phyloP scores from a whole-genome alignment of 805 yeast genomes.

The Yamadazyma endophytica region DNA sequence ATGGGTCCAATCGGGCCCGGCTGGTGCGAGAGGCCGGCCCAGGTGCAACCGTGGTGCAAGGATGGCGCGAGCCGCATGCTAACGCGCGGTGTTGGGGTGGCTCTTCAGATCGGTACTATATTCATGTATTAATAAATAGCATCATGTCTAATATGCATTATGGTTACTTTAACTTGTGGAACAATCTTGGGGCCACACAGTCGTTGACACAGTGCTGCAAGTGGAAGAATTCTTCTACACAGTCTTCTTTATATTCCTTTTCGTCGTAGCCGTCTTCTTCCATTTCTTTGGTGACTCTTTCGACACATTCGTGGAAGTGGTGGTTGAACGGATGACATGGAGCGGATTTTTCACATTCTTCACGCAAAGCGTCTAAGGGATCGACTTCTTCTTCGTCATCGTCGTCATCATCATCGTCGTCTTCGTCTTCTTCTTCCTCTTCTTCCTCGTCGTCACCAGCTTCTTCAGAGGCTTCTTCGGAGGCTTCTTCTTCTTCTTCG shows the following conservation, averaged over 20 bases:
- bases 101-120: no score
- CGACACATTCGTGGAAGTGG: constrained; percentile 92
- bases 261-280: constrained; percentile 83
- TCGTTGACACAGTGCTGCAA: constrained; percentile 90
- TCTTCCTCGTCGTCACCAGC: constrained; percentile 34
- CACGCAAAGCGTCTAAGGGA: constrained; percentile 34
- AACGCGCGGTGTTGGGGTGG: no score
- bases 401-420: constrained; percentile 61
- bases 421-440: constrained; percentile 51
- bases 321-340: constrained; percentile 73
- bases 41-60: no score
- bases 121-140: no score
- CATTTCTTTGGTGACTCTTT: constrained; percentile 85
- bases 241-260: constrained; percentile 86
- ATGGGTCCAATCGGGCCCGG: no score
- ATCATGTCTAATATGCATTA: no score
- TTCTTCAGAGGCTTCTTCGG: constrained; percentile 26
- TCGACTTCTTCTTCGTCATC: constrained; percentile 64
- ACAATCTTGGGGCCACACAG: constrained; percentile 86
- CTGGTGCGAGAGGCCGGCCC: no score
- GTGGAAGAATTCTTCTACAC: constrained; percentile 98
- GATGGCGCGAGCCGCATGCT: no score
- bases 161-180: constrained; percentile 76
- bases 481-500: constrained; percentile 40
- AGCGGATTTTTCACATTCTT: constrained; percentile 63